Evolutionary conservation across 306 rosid genomes (phyloP), one percentile per base, ranked within the genome.

Genomic region (Cicer yamashitae): DNA sequence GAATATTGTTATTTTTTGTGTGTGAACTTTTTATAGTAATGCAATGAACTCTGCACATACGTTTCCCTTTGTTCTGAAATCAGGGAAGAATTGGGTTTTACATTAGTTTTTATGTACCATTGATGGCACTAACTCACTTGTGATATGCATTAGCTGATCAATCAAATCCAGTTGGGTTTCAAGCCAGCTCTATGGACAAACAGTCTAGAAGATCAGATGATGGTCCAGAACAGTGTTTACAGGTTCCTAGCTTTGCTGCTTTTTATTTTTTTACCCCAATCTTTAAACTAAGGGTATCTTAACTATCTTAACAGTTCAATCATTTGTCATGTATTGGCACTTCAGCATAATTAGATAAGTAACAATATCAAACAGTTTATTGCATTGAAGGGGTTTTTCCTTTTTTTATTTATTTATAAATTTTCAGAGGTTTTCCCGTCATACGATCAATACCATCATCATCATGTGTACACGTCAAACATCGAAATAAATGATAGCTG

Each of bases 171-270:
- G 52, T 80, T 30, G 78, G 47, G 67, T 14, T 64, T 76, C 86
- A 83, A 72, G 76, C 74, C 71, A 73, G 60, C 56, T 76, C 67
- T 70, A 44, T 1, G 10, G 79, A 82, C 68, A 80, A 50, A 72
- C 17, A 63, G 14, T 48, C 81, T 41, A 52, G 62, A 67, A 70
- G 82, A 72, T 61, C 76, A 38, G 72, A 81, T 15, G 45, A 68
- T 79, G 91, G 46, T 76, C 69, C 79, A 34, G 86, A 77, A 63
- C 81, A 77, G 57, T 79, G 67, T 48, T 64, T 65, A 13, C 86
- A 87, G 96, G 97, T 91, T 83, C 71, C 14, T 73, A 44, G 50
- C 74, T 79, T 39, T 44, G 30, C 71, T 8, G 6, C 17, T 62
- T 67, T 51, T 34, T 15, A 11, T 40, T 50, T 68, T 70, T 70